Evolutionary conservation across 257 asterid genomes (phyloP).

Genomic region (Nicotiana tabacum): DNA sequence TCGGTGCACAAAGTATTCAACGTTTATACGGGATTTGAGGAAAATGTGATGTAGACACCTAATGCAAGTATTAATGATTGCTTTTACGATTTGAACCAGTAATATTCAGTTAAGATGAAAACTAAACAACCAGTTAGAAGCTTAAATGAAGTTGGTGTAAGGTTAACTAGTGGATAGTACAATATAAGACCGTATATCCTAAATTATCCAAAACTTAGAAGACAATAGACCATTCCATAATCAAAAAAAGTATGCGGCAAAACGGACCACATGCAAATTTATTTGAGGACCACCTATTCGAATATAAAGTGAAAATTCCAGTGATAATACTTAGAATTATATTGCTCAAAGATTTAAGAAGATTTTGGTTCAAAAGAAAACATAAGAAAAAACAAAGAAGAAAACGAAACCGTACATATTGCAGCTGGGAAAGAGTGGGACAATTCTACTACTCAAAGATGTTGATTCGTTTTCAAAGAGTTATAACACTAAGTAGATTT

Average conservation of each 20-base stretch:
- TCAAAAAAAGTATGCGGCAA: neutral
- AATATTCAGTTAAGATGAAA: neutral
- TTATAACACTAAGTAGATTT: slow-evolving; percentile 15
- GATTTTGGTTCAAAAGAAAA: neutral
- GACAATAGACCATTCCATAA: neutral
- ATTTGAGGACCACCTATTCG: slow-evolving; percentile 5
- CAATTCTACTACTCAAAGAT: slow-evolving; percentile 15
- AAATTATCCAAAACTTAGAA: neutral
- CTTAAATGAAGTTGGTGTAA: neutral
- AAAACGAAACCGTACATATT: neutral
- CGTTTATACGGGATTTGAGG: no score
- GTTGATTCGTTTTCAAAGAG: slow-evolving; percentile 21
- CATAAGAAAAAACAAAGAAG: neutral
- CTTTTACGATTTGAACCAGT: no score
- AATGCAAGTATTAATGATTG: no score
- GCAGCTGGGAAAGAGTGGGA: slow-evolving; percentile 18
- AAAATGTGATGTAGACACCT: no score
- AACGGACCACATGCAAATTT: neutral
- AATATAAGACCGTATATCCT: neutral
- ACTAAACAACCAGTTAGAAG: neutral
- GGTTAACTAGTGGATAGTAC: neutral
- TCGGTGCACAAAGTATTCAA: no score
- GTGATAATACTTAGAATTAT: neutral
- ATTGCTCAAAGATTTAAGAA: slow-evolving; percentile 10
- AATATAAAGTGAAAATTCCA: neutral